Base-by-base conservation (phyloP, 805 yeast genomes). In the Kregervanrija fluxuum region DNA sequence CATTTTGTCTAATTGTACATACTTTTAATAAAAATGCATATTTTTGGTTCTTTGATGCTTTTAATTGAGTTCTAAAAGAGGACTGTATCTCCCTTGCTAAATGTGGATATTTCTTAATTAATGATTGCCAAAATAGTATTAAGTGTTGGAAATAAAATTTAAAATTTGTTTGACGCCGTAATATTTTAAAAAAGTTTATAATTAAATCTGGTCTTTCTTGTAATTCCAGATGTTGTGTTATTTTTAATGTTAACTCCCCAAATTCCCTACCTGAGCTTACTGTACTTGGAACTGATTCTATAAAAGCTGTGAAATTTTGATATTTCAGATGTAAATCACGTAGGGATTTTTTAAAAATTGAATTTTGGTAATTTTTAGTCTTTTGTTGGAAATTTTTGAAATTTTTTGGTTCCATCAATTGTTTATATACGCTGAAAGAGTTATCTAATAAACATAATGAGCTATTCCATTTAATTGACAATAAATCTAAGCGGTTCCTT, bases 141-240 rank as follows among this genome's bases (percentile, higher is more conserved):
- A 54, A 33, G 36, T 54, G 59, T 3, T 45, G 39, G 42, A 45
- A 52, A 28, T 52, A 46, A 31, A 55, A 46, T 17, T 35, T 39
- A n/a, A 53, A 43, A 3, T 48, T 49, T 5, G 46, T 33, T 13
- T 61, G 53, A 52, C 54, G n/a, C 55, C 61, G 44, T 57, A 62
- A 16, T 62, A 56, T 48, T 43, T 52, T 30, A 48, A 60, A 39
- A 12, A 61, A 41, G 12, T 41, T 33, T 11, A 53, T 48, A 17
- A 57, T 46, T 3, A 54, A 35, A 8, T 55, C 56, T 2, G 64
- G 57, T 12, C 51, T 48, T 13, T 46, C 41, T 14, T 48, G 40
- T 11, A 40, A 39, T 14, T 45, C 53, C 11, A 58, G 32, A 48
- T 52, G 48, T 15, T 47, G 43, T 2, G 55, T 28, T 2, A 61